phyloP scores from a whole-genome alignment of 2,329 filamentous ascomycete species.

The Talaromyces sp. region DNA sequence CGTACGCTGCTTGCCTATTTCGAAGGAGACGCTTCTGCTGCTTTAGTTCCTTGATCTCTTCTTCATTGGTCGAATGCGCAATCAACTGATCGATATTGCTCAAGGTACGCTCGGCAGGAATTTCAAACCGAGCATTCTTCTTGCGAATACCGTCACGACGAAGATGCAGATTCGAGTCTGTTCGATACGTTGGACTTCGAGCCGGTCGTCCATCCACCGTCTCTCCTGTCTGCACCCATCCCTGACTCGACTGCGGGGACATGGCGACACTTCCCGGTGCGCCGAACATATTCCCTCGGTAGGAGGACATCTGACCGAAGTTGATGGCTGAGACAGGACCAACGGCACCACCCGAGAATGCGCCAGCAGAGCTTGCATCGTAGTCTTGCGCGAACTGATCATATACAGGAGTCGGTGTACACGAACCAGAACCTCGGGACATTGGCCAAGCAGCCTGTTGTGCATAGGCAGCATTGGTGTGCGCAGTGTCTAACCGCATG shows the following conservation, averaged over 20 bases:
- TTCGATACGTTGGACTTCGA: conserved; percentile 62
- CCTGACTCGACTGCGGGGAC: conserved; percentile 59
- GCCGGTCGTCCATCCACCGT: conserved; percentile 50
- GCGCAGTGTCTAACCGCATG: conserved; percentile 54
- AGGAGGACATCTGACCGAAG: conserved; percentile 35
- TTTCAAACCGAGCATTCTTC: conserved; percentile 98
- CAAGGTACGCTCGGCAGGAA: conserved; percentile 86
- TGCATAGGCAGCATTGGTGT: conserved; percentile 39
- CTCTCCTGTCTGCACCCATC: conserved; percentile 48
- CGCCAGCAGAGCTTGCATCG: conserved; percentile 41
- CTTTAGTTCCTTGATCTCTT: conserved; percentile 96
- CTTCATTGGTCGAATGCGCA: conserved; percentile 70
- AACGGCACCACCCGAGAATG: conserved; percentile 40
- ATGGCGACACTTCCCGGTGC: conserved; percentile 48
- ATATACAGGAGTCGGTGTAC: conserved; percentile 68
- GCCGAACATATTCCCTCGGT: conserved; percentile 48
- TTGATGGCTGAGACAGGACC: conserved; percentile 37
- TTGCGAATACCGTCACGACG: conserved; percentile 89
- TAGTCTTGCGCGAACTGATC: conserved; percentile 56
- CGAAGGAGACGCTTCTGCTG: conserved; percentile 92
- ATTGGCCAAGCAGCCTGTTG: conserved; percentile 58
- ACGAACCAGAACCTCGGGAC: conserved; percentile 62
- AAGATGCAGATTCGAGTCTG: conserved; percentile 66
- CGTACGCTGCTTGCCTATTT: conserved; percentile 95
- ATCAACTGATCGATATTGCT: conserved; percentile 94